Evolutionary conservation across 164 flowering plant genomes (phyloP).

Genomic region (Vitis amurensis): DNA sequence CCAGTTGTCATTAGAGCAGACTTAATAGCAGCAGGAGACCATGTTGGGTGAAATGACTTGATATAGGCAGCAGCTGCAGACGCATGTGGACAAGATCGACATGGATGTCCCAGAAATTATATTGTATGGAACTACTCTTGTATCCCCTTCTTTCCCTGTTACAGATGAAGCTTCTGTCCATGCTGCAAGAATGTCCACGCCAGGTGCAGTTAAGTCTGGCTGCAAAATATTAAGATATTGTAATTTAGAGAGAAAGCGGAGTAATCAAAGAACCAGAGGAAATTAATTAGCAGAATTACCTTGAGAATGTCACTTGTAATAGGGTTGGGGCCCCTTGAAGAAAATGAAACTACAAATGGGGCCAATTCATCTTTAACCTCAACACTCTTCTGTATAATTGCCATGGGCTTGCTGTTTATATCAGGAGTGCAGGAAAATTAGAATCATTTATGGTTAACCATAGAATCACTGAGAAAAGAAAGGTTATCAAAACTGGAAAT

Average conservation of each 20-base stretch:
- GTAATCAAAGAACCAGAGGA: too few species aligned
- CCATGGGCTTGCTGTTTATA: neutral
- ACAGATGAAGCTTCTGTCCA: constrained; percentile 34
- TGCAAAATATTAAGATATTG: constrained; percentile 11
- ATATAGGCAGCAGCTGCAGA: constrained; percentile 49
- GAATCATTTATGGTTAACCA: too few species aligned
- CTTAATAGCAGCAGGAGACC: constrained; percentile 55
- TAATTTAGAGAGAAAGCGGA: neutral
- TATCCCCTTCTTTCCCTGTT: constrained; percentile 18
- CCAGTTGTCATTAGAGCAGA: constrained; percentile 63
- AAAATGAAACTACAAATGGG: constrained; percentile 44
- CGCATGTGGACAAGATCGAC: constrained; percentile 62
- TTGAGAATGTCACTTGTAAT: constrained; percentile 33
- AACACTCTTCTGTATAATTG: constrained; percentile 19
- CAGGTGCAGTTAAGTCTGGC: constrained; percentile 74
- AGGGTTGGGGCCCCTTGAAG: constrained; percentile 49
- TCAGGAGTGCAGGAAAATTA: too few species aligned
- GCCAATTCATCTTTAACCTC: constrained; percentile 17
- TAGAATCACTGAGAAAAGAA: too few species aligned
- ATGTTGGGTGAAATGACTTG: constrained; percentile 46
- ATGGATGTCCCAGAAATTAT: constrained; percentile 50
- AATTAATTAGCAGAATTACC: constrained; percentile 14
- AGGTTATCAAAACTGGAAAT: too few species aligned
- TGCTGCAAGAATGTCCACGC: constrained; percentile 59
- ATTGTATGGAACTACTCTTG: constrained; percentile 33